Percentiles rank a stretch among this genome's conserved stretches.
Evolutionary conservation across 768 basidiomycete species (phyloP).

Genomic region (Hortiboletus flavorubellus): DNA sequence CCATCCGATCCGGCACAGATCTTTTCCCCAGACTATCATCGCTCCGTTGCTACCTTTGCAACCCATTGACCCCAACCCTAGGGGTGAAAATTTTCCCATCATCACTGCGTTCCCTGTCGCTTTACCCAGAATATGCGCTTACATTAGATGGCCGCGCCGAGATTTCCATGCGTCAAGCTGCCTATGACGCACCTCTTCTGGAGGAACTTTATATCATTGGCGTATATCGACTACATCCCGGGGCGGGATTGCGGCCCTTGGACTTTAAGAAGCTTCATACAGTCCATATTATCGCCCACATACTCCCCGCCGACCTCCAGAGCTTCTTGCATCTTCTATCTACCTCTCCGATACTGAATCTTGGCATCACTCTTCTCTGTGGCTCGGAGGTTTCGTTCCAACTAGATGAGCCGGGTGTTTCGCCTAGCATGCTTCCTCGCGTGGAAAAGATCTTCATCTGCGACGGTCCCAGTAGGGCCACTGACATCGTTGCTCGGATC

Average conservation of each 20-base stretch:
- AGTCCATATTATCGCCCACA: constrained; percentile 4
- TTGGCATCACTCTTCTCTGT: constrained; percentile 5
- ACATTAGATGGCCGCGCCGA: constrained; percentile 13
- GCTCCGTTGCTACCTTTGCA: constrained; percentile 12
- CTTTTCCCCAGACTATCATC: constrained; percentile 14
- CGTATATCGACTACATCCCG: neutral
- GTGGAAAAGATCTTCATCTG: constrained; percentile 5
- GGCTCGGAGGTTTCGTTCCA: constrained; percentile 1
- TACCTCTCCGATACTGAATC: constrained; percentile 1
- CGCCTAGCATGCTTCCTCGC: neutral
- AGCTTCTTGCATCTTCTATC: constrained; percentile 9
- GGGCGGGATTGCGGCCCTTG: neutral
- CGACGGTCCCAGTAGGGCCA: constrained; percentile 4
- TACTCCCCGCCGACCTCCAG: constrained; percentile 6
- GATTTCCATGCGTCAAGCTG: constrained; percentile 13
- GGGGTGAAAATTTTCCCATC: constrained; percentile 15
- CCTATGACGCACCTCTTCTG: constrained; percentile 11
- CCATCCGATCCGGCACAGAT: constrained; percentile 6
- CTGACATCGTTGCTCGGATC: constrained; percentile 7
- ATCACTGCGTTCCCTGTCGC: constrained; percentile 10
- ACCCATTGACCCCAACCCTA: constrained; percentile 1
- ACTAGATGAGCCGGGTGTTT: neutral
- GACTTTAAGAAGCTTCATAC: constrained; percentile 8
- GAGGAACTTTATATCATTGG: constrained; percentile 7
- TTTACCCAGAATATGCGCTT: constrained; percentile 12